Conservation (phyloP, 176 grass and related monocot genomes). For the Luzula sylvatica region DNA sequence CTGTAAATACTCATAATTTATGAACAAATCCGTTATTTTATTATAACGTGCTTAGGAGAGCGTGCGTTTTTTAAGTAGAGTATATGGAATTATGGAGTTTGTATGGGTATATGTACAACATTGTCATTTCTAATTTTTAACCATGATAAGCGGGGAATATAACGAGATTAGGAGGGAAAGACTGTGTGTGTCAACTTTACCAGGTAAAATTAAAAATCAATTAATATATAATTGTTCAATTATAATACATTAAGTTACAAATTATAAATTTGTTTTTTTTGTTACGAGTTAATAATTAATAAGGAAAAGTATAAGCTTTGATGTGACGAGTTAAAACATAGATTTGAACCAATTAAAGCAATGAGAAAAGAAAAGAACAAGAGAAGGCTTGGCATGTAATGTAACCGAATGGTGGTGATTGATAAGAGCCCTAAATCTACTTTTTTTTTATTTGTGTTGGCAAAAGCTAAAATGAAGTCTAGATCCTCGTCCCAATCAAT, state of each 20-base stretch:
- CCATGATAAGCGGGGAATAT: background rate
- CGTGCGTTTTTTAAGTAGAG: background rate
- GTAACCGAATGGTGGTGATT: constrained; percentile 11
- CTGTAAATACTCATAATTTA: no score
- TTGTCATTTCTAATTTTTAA: no score
- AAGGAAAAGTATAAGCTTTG: background rate
- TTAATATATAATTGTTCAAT: background rate
- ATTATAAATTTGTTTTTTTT: background rate
- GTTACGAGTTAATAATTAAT: background rate
- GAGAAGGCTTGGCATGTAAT: no score
- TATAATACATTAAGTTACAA: background rate
- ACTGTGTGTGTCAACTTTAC: constrained; percentile 3
- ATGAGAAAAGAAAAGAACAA: no score
- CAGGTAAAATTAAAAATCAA: background rate
- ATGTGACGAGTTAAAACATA: background rate
- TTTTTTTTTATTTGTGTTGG: no score
- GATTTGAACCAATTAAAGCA: constrained; percentile 6
- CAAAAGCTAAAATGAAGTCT: background rate
- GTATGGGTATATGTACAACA: background rate
- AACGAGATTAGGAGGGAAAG: constrained; percentile 16
- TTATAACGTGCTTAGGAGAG: no score
- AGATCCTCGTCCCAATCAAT: background rate
- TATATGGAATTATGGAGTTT: background rate
- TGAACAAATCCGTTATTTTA: no score
- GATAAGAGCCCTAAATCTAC: constrained; percentile 18